Evolutionary conservation across 2,329 filamentous ascomycete species (phyloP), one percentile per base, ranked within the genome.

Genomic region (Chaetoscypha palmicola): DNA sequence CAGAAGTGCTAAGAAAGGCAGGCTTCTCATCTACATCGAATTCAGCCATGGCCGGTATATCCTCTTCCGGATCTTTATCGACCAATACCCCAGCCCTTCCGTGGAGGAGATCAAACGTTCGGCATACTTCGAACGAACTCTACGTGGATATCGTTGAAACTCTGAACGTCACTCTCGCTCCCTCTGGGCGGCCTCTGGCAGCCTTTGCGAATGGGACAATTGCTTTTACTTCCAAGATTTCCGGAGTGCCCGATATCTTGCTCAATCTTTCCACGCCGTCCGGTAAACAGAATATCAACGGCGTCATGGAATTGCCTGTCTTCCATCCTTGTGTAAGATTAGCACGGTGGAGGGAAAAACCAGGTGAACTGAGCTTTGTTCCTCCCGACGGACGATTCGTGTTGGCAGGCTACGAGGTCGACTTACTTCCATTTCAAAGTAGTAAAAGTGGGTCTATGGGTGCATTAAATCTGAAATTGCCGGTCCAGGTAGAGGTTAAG

Each of bases 71-170:
- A n/a, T 36, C 51, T 19, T 40, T 51, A 21, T 53, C 68, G 14
- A 62, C 70, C 12, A 74, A 70, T 53, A 69, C 69, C 1, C 71
- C 76, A 0, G 72, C 77, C 5, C 58, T 97, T 31, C 90, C 90
- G 1, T 98, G 92, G 92, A 79, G 92, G 49, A 76, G 89, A 48
- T 80, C 87, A 30, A 95, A 95, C 58, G 92, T 98, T 41, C 77
- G 90, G 12, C 92, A 98, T 64, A 97, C 91, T 3, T 94, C 86
- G 43, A 98, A 97, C 65, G 92, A 98, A 65, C 74, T 98, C 54
- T 97, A 97, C 63, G 91, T 95, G 45, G 92, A 98, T 62, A 80
- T 98, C 10, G 80, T 98, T 49, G 92, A 98, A 68, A 88, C 86
- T 1, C 71, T 98, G 0, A 79, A 81, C 1, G 87, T 96, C 31